phyloP scores from a whole-genome alignment of 257 asterid genomes.

The Solanum habrochaites region DNA sequence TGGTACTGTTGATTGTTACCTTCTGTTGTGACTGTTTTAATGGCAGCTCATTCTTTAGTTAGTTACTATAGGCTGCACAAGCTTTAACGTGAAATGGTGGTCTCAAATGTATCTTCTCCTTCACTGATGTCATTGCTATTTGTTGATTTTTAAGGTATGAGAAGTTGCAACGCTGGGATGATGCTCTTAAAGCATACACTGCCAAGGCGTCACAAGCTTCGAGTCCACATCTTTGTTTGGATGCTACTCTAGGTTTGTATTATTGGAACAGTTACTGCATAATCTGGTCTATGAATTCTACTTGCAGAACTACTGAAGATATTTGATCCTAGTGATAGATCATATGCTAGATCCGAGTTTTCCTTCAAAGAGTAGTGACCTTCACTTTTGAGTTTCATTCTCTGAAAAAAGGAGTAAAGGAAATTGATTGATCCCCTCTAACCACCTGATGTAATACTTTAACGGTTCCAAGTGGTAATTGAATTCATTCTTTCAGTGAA shows the following conservation, averaged over 20 bases:
- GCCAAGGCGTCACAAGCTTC: conserved; percentile 81
- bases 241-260: conserved; percentile 89
- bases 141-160: conserved; percentile 51
- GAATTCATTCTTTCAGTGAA: neutral
- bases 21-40: neutral
- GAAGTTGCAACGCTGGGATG: conserved; percentile 98
- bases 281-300: neutral
- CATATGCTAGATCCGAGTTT: neutral
- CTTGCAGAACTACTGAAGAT: neutral
- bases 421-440: neutral
- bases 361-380: neutral
- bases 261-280: conserved; percentile 3
- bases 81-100: neutral
- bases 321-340: neutral
- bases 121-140: neutral
- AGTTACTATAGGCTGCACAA: neutral
- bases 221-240: conserved; percentile 62
- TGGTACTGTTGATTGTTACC: conserved; percentile 40
- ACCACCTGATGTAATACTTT: neutral
- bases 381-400: neutral
- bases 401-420: neutral
- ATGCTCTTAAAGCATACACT: conserved; percentile 98
- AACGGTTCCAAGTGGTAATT: neutral
- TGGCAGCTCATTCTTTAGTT: neutral
- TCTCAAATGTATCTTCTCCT: neutral